Evolutionary conservation across 352 stramenopile genomes (phyloP), one percentile per base, ranked within the genome.

Genomic region (Globisporangium takayamanum): DNA sequence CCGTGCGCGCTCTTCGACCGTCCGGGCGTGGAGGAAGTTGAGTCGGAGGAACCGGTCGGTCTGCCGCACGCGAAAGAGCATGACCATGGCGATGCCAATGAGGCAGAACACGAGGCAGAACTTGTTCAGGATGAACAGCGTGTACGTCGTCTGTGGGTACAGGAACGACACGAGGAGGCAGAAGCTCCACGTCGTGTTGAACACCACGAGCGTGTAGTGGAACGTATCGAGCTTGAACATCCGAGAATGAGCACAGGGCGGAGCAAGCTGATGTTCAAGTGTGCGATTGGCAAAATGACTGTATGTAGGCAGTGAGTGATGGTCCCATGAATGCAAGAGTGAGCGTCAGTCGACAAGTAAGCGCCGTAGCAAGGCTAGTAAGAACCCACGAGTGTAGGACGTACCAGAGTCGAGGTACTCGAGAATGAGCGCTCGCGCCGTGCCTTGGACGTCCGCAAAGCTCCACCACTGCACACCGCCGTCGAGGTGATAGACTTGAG

Each of bases 171-270:
- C 74, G 25, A 89, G 63, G 14, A 89, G 53, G 48, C 62, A 87
- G 50, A 86, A 92, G 47, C 70, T 69, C n/a, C 89, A 55, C 56
- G 87, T 91, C 28, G 88, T 61, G 5, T 53, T 74, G 57, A 90
- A 84, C 15, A 72, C 69, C 39, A 76, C 69, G 25, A 89, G 41
- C 39, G 89, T 72, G 60, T 87, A 92, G 66, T 90, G 76, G 53
- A 76, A 88, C 12, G 83, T 69, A 51, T 88, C 76, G 14, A 92
- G 64, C 58, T 90, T 89, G 63, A 92, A 88, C 50, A 92, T 65
- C 4, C 70, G 5, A 90, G 55, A 20, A 92, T 66, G 15, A 92
- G 53, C 49, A 90, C 25, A 14, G 80, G 80, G 0, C 83, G 80
- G 16, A 90, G 37, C 48, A 92, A 30, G 58, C 81, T 90, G 33